These are phyloP conservation scores for Emydomyces testavorans DNA, from an alignment of 2,329 filamentous ascomycete genomes.

Conservation along the genomic window DNA sequence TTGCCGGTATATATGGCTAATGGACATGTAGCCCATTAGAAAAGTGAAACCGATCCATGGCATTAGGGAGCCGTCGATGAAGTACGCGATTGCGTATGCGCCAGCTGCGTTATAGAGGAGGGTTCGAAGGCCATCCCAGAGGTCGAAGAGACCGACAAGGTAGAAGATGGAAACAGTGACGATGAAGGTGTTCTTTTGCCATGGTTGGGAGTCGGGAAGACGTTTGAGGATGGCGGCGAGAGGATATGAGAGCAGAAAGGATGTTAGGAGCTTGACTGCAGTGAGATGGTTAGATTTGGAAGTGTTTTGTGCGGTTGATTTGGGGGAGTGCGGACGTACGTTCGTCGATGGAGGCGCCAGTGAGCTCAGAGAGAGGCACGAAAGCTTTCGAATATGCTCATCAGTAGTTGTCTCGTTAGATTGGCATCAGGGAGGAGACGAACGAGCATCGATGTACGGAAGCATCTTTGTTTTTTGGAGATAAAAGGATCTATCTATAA, in stretches of 20 bases:
- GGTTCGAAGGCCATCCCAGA: constrained; percentile 75
- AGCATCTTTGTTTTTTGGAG: constrained; percentile 51
- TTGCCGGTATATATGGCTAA: constrained; percentile 78
- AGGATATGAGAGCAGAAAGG: constrained; percentile 85
- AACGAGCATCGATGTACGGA: constrained; percentile 52
- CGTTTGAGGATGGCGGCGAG: constrained; percentile 80
- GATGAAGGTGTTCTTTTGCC: constrained; percentile 78
- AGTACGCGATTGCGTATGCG: constrained; percentile 72
- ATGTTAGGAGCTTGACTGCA: constrained; percentile 81
- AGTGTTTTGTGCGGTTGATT: not conserved
- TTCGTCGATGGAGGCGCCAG: constrained; percentile 56
- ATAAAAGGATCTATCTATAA: too few relatives aligned
- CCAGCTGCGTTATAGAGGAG: constrained; percentile 67
- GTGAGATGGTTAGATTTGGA: constrained; percentile 1
- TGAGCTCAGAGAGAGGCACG: constrained; percentile 43
- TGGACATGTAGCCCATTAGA: constrained; percentile 87
- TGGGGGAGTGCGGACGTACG: constrained; percentile 31
- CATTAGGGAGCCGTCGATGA: constrained; percentile 82
- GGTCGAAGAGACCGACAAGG: constrained; percentile 80
- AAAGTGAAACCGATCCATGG: constrained; percentile 94
- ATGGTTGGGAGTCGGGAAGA: constrained; percentile 71
- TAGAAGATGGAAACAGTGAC: constrained; percentile 77
- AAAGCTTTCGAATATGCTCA: constrained; percentile 42
- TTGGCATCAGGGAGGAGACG: constrained; percentile 14
- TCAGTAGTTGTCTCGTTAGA: constrained; percentile 15